Evolutionary conservation across 805 yeast genomes (phyloP), one percentile per base, ranked within the genome.

Genomic region (Yamadazyma nakazawae): DNA sequence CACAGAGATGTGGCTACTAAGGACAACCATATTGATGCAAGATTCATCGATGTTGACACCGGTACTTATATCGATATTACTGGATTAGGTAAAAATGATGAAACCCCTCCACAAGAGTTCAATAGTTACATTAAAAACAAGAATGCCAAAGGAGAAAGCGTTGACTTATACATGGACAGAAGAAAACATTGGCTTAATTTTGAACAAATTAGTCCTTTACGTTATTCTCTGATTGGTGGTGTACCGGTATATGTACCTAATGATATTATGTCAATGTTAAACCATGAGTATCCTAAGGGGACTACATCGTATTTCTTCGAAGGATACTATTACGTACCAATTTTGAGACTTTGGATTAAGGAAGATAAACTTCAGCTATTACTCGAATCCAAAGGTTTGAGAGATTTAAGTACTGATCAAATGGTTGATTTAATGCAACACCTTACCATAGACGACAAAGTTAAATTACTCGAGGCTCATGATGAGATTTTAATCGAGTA

Each of bases 11-110:
- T 43, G 17, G 54, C 62, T 1, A 48, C 46, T 13, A 54, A 54
- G 21, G 64, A 63, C 51, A 62, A 60, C 45, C 46, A 54, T 52
- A 63, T 64, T 21, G 68, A 64, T 44, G 68, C 82, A 10, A 70
- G 85, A 49, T 78, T 82, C 54, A 78, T 82, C 46, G 87, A 82
- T 55, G 68, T 74, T 11, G 75, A 76, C 42, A 75, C 82, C 1
- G 87, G 87, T 9, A 56, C 75, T 7, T 82, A 79, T 54, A 68
- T 82, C 44, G 86, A 82, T 53, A 68, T 82, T 43, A 75, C 79
- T 2, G 87, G 81, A 5, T 48, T 64, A 18, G 61, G 61, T n/a
- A 54, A 54, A 26, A 54, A 57, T 21, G 48, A 54, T 17, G 61
- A 55, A 32, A 43, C 51, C 3, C 59, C 56, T 10, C 42, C 41